Conservation (phyloP, 2,329 filamentous ascomycete genomes). For the Lecanicillium sp. region DNA sequence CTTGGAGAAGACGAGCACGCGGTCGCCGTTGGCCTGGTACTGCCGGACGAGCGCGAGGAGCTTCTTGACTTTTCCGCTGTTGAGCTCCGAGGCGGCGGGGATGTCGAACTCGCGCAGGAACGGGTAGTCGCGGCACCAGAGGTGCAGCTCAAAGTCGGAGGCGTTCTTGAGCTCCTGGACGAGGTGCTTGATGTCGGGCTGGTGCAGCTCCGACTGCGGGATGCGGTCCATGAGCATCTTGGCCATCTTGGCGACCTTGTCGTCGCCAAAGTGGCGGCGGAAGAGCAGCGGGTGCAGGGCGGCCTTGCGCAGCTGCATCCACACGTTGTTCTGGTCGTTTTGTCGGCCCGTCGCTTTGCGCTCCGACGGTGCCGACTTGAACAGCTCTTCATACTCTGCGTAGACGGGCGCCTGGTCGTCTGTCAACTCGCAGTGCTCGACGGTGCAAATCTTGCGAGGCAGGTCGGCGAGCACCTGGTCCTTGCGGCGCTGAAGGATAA, state of each 20-base stretch:
- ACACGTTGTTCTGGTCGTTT: conserved; percentile 60
- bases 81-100: conserved; percentile 46
- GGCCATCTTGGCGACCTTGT: conserved; percentile 69
- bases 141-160: conserved; percentile 60
- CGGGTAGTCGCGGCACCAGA: conserved; percentile 56
- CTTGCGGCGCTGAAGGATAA: conserved; percentile 91
- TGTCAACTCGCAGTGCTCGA: conserved; percentile 78
- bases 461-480: conserved; percentile 82
- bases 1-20: conserved; percentile 85
- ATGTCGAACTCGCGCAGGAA: conserved; percentile 51
- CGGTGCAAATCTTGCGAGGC: conserved; percentile 69
- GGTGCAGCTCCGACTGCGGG: conserved; percentile 46
- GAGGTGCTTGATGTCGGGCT: conserved; percentile 46
- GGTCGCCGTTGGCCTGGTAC: conserved; percentile 76
- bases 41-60: conserved; percentile 66
- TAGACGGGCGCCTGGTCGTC: conserved; percentile 69
- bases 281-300: conserved; percentile 89
- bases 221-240: conserved; percentile 68
- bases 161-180: conserved; percentile 50
- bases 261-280: conserved; percentile 71
- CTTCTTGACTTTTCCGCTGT: conserved; percentile 78
- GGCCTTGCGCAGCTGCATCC: conserved; percentile 89
- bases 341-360: conserved; percentile 42
- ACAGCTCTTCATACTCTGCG: conserved; percentile 54
- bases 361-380: conserved; percentile 55